Evolutionary conservation across 1,139 yeast species (phyloP).

Genomic region (Arxiozyma slooffiae): DNA sequence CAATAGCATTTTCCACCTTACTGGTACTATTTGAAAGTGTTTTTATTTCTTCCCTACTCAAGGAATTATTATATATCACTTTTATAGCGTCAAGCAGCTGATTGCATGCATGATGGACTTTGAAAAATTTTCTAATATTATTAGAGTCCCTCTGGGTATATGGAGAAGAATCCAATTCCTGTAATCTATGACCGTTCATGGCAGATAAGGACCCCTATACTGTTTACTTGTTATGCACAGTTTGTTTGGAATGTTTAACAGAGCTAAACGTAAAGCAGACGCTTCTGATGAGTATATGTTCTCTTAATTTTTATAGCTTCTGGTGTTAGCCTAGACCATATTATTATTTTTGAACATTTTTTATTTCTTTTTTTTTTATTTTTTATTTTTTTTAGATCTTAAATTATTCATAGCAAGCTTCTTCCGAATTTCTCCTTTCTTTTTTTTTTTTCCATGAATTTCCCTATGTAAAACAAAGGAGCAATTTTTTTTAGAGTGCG

Average conservation of each 20-base stretch:
- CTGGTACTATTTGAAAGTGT: slow-evolving; percentile 1
- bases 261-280: background rate
- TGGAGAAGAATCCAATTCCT: background rate
- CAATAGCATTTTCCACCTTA: slow-evolving; percentile 10
- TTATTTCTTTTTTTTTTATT: background rate
- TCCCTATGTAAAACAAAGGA: too few relatives aligned
- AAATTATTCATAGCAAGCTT: too few relatives aligned
- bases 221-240: background rate
- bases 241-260: background rate
- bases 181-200: background rate
- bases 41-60: slow-evolving; percentile 6
- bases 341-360: too few relatives aligned
- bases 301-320: background rate
- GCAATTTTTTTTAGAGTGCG: too few relatives aligned
- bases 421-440: too few relatives aligned
- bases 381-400: background rate
- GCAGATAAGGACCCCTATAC: background rate
- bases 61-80: slow-evolving; percentile 9
- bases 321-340: too few relatives aligned
- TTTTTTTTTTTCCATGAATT: too few relatives aligned
- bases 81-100: slow-evolving; percentile 11
- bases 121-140: slow-evolving; percentile 12
- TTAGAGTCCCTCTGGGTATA: background rate
- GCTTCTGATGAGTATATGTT: too few relatives aligned
- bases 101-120: slow-evolving; percentile 13